Evolutionary conservation across 208 protist genomes (phyloP), one percentile per base, ranked within the genome.

Genomic region (Acanthamoeba lugdunensis): DNA sequence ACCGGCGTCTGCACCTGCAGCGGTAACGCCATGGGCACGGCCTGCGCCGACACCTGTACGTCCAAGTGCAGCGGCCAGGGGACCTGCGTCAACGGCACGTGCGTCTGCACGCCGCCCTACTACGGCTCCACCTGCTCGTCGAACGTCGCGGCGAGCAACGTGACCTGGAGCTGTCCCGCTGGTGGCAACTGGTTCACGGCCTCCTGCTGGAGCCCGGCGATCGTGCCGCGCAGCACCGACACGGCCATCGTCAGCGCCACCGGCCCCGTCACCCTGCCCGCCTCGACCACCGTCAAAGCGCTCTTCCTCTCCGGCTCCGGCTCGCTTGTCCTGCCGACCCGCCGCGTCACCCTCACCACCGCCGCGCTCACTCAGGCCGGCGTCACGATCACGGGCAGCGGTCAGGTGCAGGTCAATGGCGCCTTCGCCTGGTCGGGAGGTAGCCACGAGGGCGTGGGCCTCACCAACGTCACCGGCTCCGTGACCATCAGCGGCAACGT

Each of bases 41-140:
- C 61, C 63, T 92, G 87, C 63, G n/a, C 63, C 45, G 65, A 92
- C 37, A 33, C 8, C 13, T 92, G 87, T 63, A 41, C 23, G 18
- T 54, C 87, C 48, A 81, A 77, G 65, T 92, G 87, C 23, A 92
- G 13, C 87, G 28, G 18, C 65, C 61, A 33, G 3, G 87, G 87
- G 41, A 77, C 61, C 21, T 92, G 87, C 52, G 25, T 92, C 87
- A 92, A 77, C 52, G 37, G n/a, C 65, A 33, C 33, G 50, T 92
- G 87, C 65, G 63, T 77, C 30, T 92, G 87, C 87, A 69, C 33
- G n/a, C 28, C 61, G 37, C 37, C 65, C 33, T 90, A 90, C 82
- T 45, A 8, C 2, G 82, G 82, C 54, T 11, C 52, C 6, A 50
- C 82, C 13, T 90, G 82, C 61, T 30, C 30, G 18, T 65, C 82